These are phyloP conservation scores for Geosmithia putterillii DNA, from an alignment of 2,329 filamentous ascomycete species.

Conservation along the genomic window DNA sequence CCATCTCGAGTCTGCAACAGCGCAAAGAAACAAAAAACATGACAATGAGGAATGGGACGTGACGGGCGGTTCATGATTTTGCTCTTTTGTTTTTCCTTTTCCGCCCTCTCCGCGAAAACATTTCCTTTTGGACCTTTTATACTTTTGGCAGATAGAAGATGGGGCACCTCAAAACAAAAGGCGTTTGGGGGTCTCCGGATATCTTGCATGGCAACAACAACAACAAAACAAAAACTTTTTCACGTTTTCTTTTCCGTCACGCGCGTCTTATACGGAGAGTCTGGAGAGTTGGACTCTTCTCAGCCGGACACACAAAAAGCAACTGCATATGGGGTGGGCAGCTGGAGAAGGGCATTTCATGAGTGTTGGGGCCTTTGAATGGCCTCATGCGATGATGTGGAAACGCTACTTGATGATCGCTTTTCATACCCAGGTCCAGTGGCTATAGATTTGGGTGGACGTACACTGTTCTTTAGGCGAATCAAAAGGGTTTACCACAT, in stretches of 20 bases:
- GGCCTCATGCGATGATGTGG: constrained; percentile 46
- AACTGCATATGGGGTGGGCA: constrained; percentile 41
- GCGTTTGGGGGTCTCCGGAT: constrained; percentile 68
- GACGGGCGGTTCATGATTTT: constrained; percentile 20
- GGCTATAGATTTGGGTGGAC: constrained; percentile 24
- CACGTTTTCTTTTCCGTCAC: constrained; percentile 24
- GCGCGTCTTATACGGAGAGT: no score
- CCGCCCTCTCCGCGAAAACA: constrained; percentile 26
- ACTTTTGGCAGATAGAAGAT: constrained; percentile 57
- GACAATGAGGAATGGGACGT: constrained; percentile 23
- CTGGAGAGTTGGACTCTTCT: no score
- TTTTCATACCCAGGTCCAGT: constrained; percentile 44
- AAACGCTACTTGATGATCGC: constrained; percentile 51
- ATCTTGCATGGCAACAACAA: constrained; percentile 56
- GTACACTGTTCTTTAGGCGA: constrained; percentile 41
- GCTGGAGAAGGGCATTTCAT: constrained; percentile 46
- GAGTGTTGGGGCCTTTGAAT: constrained; percentile 30
- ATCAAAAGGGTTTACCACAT: constrained; percentile 42
- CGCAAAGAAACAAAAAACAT: constrained; percentile 17
- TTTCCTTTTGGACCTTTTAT: constrained; percentile 26
- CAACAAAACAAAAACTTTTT: constrained; percentile 14
- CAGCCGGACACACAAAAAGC: constrained; percentile 22
- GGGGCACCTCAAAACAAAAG: constrained; percentile 47
- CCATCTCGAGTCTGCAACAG: constrained; percentile 47
- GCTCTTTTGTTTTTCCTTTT: background rate